Evolutionary conservation across 2,329 filamentous ascomycete species (phyloP).

Genomic region (Nothophoma quercina): DNA sequence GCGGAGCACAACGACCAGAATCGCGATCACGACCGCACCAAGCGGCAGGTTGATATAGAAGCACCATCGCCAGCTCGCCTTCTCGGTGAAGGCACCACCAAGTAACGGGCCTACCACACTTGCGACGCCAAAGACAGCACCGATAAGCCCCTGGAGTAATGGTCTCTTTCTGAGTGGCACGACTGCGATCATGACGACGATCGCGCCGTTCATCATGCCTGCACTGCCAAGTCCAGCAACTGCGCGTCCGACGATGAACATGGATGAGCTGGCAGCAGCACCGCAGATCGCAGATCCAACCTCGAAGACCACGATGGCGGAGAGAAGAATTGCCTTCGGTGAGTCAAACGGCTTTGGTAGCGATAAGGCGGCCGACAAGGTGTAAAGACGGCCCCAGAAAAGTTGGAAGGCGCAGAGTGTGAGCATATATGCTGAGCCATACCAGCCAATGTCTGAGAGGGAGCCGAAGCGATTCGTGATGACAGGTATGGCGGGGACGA

Average conservation of each 20-base stretch:
- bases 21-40: conserved; percentile 19
- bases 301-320: conserved; percentile 51
- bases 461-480: conserved; percentile 32
- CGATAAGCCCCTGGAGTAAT: conserved; percentile 53
- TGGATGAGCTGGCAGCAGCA: conserved; percentile 51
- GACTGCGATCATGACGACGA: conserved; percentile 46
- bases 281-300: conserved; percentile 48
- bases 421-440: conserved; percentile 49
- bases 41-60: conserved; percentile 36
- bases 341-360: conserved; percentile 31
- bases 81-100: conserved; percentile 59
- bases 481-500: conserved; percentile 20
- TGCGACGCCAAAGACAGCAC: conserved; percentile 53
- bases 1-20: conserved; percentile 49
- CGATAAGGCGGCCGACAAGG: conserved; percentile 32
- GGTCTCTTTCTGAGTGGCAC: conserved; percentile 52
- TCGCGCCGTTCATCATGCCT: conserved; percentile 55
- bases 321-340: conserved; percentile 46
- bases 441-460: conserved; percentile 32
- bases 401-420: conserved; percentile 54
- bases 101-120: conserved; percentile 24
- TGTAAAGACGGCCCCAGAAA: conserved; percentile 56
- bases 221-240: conserved; percentile 55
- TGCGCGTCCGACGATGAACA: conserved; percentile 57
- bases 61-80: conserved; percentile 65